Conservation (phyloP, 495 filamentous ascomycete genomes). For the Astrocystis sublimbata region DNA sequence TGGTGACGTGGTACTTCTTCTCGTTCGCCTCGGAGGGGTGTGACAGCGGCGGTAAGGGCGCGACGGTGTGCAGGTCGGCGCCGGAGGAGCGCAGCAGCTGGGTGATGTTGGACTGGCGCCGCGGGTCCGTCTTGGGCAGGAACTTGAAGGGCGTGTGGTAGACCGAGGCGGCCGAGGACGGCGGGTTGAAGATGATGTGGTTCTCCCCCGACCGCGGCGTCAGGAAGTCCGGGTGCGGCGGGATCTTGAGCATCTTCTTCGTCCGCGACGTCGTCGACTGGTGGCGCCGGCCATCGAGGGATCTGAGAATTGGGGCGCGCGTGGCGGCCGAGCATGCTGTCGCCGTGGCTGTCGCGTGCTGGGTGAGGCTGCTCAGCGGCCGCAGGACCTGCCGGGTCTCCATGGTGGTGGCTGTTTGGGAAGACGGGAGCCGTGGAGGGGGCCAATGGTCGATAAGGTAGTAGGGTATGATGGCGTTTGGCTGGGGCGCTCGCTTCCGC, state of each 20-base stretch:
- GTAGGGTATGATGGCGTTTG: neutral
- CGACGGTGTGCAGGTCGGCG: conserved; percentile 14
- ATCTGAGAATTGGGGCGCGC: conserved; percentile 62
- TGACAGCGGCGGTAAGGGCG: conserved; percentile 42
- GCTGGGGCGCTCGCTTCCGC: neutral
- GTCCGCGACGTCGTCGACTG: conserved; percentile 71
- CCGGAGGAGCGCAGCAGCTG: conserved; percentile 30
- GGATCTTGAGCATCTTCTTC: conserved; percentile 69
- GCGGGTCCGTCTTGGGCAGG: conserved; percentile 75
- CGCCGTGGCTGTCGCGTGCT: too few species aligned
- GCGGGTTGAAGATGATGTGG: conserved; percentile 92
- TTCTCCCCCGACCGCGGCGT: conserved; percentile 41
- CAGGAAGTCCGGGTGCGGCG: conserved; percentile 72
- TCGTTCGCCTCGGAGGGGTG: conserved; percentile 47
- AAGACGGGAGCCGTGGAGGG: neutral
- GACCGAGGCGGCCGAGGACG: conserved; percentile 76
- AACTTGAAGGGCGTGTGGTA: conserved; percentile 89
- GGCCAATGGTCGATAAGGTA: neutral
- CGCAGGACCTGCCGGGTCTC: conserved; percentile 30
- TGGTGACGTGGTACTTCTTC: conserved; percentile 75
- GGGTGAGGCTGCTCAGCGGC: conserved; percentile 28
- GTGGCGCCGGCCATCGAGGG: conserved; percentile 63
- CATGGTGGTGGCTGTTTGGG: conserved; percentile 22
- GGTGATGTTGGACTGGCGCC: conserved; percentile 55
- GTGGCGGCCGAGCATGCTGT: conserved; percentile 46